phyloP scores from a whole-genome alignment of 1,139 yeast species.

The Kurtzmaniella quercitrusa region DNA sequence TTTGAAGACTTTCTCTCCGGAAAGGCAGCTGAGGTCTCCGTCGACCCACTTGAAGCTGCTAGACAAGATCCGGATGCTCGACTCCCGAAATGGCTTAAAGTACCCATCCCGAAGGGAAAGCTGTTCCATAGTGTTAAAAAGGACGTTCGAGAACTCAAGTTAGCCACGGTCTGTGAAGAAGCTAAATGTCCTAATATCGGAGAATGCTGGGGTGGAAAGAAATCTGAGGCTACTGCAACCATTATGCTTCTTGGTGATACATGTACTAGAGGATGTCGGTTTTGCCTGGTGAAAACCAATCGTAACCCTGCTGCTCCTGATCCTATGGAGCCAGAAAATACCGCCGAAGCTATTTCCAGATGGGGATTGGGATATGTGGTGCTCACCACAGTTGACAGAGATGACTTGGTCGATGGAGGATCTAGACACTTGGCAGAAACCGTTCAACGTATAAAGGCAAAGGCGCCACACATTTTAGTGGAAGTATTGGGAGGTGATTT shows the following conservation, averaged over 20 bases:
- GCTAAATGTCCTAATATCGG: conserved; percentile 99
- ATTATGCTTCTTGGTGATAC: conserved; percentile 98
- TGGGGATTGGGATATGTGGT: conserved; percentile 99
- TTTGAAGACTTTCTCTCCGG: conserved; percentile 89
- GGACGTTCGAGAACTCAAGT: conserved; percentile 82
- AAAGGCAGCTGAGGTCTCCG: conserved; percentile 60
- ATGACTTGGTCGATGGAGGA: conserved; percentile 92
- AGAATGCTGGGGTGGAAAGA: conserved; percentile 99
- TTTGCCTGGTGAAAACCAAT: conserved; percentile 93
- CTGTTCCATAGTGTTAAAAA: conserved; percentile 75
- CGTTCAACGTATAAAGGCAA: conserved; percentile 74
- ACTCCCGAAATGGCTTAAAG: conserved; percentile 90
- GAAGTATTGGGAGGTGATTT: conserved; percentile 96
- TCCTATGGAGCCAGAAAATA: conserved; percentile 95
- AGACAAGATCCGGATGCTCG: conserved; percentile 59
- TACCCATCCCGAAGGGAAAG: conserved; percentile 90
- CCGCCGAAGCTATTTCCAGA: conserved; percentile 94
- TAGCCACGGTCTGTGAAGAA: conserved; percentile 96
- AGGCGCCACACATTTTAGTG: conserved; percentile 87
- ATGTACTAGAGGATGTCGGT: conserved; percentile 97
- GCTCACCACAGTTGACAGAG: conserved; percentile 95
- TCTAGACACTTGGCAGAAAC: conserved; percentile 88
- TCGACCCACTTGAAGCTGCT: conserved; percentile 71
- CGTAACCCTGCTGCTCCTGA: conserved; percentile 86
- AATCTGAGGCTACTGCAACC: conserved; percentile 97